A percentile compares a stretch with the other conserved stretches of the same genome.
Evolutionary conservation across 768 basidiomycete genomes (phyloP).

Genomic region (Filobasidium floriforme): DNA sequence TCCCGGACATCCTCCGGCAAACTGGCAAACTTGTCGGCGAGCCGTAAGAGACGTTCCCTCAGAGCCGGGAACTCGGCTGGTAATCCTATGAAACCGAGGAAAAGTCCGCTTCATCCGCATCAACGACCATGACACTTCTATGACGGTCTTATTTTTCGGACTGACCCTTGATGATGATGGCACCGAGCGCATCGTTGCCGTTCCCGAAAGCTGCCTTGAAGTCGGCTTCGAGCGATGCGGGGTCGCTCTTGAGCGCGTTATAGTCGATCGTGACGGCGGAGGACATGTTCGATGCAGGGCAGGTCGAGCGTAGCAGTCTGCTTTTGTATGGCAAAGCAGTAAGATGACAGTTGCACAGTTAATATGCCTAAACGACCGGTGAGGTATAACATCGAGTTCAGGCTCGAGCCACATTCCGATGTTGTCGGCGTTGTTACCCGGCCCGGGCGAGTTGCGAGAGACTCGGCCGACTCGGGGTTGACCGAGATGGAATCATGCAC

Average conservation of each 20-base stretch:
- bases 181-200: conserved; percentile 35
- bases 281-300: conserved; percentile 10
- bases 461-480: too few relatives aligned
- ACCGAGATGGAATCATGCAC: too few relatives aligned
- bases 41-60: conserved; percentile 63
- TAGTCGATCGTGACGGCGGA: conserved; percentile 26
- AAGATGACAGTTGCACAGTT: too few relatives aligned
- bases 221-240: conserved; percentile 17
- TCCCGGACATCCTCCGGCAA: conserved; percentile 63
- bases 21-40: conserved; percentile 67
- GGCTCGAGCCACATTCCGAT: too few relatives aligned
- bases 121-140: too few relatives aligned
- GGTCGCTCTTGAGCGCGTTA: conserved; percentile 20
- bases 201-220: conserved; percentile 38
- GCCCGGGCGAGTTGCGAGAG: too few relatives aligned
- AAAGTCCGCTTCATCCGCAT: neutral
- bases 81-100: conserved; percentile 52
- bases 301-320: neutral
- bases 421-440: too few relatives aligned
- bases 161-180: conserved; percentile 37
- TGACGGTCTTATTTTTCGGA: too few relatives aligned
- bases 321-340: too few relatives aligned
- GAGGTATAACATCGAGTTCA: too few relatives aligned
- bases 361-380: too few relatives aligned
- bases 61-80: conserved; percentile 59